Conservation (phyloP, 768 basidiomycete species). For the Tylopilus sp. region DNA sequence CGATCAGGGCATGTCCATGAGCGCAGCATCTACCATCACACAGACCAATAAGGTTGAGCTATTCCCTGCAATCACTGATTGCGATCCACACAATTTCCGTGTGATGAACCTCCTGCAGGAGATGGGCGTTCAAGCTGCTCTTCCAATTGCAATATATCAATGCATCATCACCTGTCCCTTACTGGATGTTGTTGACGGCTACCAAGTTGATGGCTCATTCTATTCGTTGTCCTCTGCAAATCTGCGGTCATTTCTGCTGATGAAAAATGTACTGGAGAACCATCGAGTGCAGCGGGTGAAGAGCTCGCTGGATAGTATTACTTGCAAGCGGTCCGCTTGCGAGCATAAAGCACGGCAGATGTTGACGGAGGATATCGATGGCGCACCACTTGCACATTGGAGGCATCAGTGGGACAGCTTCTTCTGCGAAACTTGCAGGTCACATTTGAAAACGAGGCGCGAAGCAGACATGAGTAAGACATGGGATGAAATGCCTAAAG, state of each 20-base stretch:
- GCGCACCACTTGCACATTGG: constrained; percentile 7
- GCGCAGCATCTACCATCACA: neutral
- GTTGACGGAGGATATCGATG: no score
- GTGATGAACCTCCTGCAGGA: constrained; percentile 14
- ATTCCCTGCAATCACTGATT: neutral
- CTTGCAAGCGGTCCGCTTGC: no score
- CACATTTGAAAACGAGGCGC: neutral
- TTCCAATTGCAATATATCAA: constrained; percentile 9
- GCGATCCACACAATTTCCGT: constrained; percentile 16
- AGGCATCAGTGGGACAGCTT: neutral
- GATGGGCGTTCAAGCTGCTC: neutral
- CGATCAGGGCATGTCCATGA: neutral
- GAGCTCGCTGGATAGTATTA: no score
- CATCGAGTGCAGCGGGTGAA: no score
- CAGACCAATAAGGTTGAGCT: neutral
- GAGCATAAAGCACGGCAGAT: no score
- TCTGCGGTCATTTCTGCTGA: neutral
- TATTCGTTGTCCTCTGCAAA: constrained; percentile 3
- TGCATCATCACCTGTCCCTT: neutral
- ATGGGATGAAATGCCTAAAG: neutral
- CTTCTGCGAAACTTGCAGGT: neutral
- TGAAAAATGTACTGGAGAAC: no score
- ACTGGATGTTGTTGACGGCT: neutral
- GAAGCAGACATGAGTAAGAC: neutral
- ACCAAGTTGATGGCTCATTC: neutral